phyloP scores from a whole-genome alignment of 345 rosid genomes.

The Ricinus communis region DNA sequence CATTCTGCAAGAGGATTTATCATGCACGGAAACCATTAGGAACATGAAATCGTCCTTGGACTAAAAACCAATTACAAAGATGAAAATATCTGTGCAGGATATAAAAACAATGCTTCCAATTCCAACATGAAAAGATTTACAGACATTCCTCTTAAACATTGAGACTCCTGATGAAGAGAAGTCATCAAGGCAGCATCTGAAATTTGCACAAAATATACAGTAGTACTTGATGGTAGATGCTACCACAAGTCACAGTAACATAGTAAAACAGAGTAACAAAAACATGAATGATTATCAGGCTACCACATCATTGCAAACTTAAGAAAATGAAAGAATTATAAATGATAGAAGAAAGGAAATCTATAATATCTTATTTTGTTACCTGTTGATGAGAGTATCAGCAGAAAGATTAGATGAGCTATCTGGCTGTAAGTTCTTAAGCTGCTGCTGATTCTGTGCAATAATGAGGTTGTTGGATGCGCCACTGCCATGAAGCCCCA shows the following conservation, averaged over 20 bases:
- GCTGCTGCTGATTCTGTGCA: constrained; percentile 47
- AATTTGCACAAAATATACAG: no score
- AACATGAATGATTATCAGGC: constrained; percentile 1
- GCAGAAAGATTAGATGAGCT: constrained; percentile 27
- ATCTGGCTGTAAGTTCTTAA: constrained; percentile 47
- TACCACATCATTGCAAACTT: background rate
- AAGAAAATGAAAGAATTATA: background rate
- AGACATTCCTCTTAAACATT: background rate
- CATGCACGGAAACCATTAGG: constrained; percentile 2
- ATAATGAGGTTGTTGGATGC: constrained; percentile 16
- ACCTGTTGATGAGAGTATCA: constrained; percentile 10
- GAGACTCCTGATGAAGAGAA: background rate
- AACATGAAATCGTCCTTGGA: background rate
- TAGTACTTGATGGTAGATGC: background rate
- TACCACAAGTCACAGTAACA: background rate
- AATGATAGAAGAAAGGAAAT: background rate
- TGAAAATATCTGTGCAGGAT: background rate
- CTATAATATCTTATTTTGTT: background rate
- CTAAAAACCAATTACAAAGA: background rate
- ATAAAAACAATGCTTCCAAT: no score
- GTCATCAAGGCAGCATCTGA: background rate
- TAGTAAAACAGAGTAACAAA: background rate
- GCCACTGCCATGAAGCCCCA: constrained; percentile 36
- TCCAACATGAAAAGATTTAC: background rate
- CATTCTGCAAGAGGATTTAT: constrained; percentile 36